A percentile compares a stretch with the other conserved stretches of the same genome.
phyloP scores from a whole-genome alignment of 148 eudicot genomes.

The Polygonum aviculare region DNA sequence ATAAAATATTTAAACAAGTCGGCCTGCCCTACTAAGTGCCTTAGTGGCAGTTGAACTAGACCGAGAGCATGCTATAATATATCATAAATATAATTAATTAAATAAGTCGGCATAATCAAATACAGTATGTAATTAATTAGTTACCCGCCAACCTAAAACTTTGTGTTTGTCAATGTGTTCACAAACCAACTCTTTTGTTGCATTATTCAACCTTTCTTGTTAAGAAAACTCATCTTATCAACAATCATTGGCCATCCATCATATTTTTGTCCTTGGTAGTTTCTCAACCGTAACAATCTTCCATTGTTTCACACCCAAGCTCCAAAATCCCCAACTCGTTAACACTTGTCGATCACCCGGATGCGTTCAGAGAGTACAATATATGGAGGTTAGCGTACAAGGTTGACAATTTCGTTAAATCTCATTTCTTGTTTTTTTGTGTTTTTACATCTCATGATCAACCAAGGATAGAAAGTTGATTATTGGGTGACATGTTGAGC shows the following conservation, averaged over 20 bases:
- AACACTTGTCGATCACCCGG: not conserved
- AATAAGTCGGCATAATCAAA: not conserved
- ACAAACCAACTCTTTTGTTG: not conserved
- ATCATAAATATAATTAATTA: no score
- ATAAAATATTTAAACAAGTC: not conserved
- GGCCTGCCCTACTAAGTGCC: not conserved
- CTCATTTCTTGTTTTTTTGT: not conserved
- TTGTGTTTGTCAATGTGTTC: constrained; percentile 5
- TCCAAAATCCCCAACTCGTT: not conserved
- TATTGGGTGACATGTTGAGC: not conserved
- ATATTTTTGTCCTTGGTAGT: not conserved
- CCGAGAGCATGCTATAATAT: not conserved
- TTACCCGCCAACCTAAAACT: not conserved
- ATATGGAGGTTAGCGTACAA: not conserved
- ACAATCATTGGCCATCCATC: not conserved
- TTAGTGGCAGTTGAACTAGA: not conserved
- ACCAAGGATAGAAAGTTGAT: not conserved
- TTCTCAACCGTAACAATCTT: not conserved
- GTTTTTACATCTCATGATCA: not conserved
- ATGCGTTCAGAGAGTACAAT: not conserved
- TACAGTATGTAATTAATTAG: not conserved
- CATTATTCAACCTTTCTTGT: not conserved
- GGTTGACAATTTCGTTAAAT: not conserved
- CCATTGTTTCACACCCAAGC: not conserved
- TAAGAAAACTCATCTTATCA: not conserved